Evolutionary conservation across 2,329 filamentous ascomycete species (phyloP).

Genomic region (Zymoseptoria crescenta): DNA sequence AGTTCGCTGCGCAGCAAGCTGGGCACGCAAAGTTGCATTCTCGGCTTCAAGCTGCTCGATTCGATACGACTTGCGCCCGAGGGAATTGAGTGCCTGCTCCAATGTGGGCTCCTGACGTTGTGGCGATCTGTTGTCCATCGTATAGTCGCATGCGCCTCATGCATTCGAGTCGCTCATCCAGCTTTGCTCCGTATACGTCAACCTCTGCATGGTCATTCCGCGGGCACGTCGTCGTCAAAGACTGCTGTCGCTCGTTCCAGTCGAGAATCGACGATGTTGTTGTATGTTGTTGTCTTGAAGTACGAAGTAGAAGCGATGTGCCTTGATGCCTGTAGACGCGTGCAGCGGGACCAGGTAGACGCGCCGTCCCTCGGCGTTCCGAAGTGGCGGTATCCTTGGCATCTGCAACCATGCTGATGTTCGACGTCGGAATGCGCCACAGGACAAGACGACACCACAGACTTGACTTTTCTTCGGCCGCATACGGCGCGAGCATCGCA

Average conservation of each 20-base stretch:
- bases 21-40: slow-evolving; percentile 17
- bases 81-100: slow-evolving; percentile 3
- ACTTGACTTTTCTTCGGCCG: not conserved
- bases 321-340: not conserved
- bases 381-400: not conserved
- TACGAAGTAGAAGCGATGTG: not conserved
- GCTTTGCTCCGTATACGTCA: not conserved
- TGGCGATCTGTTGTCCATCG: not conserved
- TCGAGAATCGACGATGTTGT: not conserved
- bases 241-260: not conserved
- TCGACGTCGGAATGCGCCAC: not conserved
- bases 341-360: not conserved
- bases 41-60: slow-evolving; percentile 20
- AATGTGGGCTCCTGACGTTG: not conserved
- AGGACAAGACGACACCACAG: not conserved
- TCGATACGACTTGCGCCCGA: slow-evolving; percentile 3
- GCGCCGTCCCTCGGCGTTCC: not conserved
- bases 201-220: not conserved
- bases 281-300: not conserved
- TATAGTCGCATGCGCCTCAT: not conserved
- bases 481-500: not conserved
- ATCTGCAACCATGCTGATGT: not conserved
- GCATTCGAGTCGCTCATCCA: not conserved
- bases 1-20: slow-evolving; percentile 5
- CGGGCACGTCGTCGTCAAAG: not conserved